phyloP scores from a whole-genome alignment of 2,329 filamentous ascomycete species.

The Coniochaeta prunicola region DNA sequence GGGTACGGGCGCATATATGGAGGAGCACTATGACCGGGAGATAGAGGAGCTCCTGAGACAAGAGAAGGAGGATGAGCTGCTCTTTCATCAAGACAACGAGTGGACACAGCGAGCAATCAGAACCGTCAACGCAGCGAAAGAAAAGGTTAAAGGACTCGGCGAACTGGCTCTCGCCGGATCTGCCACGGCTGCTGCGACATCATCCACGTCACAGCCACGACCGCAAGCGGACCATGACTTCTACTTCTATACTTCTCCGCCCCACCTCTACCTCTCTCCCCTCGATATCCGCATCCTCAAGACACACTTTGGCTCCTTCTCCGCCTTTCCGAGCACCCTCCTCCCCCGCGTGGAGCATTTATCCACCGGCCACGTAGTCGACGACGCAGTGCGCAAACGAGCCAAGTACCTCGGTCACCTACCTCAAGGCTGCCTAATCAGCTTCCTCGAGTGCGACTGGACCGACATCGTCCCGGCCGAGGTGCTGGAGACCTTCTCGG shows the following conservation, averaged over 20 bases:
- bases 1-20: constrained; percentile 83
- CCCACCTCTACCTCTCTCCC: constrained; percentile 83
- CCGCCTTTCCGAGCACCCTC: constrained; percentile 75
- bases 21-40: constrained; percentile 70
- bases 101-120: constrained; percentile 83
- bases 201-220: background rate
- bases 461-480: constrained; percentile 75
- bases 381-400: constrained; percentile 75
- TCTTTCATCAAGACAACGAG: constrained; percentile 88
- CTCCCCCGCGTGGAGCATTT: constrained; percentile 84
- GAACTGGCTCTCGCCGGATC: constrained; percentile 11
- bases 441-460: constrained; percentile 91
- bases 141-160: constrained; percentile 52
- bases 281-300: constrained; percentile 90
- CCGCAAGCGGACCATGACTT: constrained; percentile 45
- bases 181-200: constrained; percentile 3
- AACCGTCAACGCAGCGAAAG: constrained; percentile 66
- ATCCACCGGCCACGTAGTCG: constrained; percentile 78
- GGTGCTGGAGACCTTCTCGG: constrained; percentile 66
- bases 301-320: constrained; percentile 77
- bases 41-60: constrained; percentile 67
- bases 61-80: constrained; percentile 80
- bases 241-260: constrained; percentile 81
- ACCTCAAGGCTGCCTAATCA: constrained; percentile 84
- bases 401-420: constrained; percentile 84